phyloP scores from a whole-genome alignment of 179 eudicot species.

The Silene vulgaris region DNA sequence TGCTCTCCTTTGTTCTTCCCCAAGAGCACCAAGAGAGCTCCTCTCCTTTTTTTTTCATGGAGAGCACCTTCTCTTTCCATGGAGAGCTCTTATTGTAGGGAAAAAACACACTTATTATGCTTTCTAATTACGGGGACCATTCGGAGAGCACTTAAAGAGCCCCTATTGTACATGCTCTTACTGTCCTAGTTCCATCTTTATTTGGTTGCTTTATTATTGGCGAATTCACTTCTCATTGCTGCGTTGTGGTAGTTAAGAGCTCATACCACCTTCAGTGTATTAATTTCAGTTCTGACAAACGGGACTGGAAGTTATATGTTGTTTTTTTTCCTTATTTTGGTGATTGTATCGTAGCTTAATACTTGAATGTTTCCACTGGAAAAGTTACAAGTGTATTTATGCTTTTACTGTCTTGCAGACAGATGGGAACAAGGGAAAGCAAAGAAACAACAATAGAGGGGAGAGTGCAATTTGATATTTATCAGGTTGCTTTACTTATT shows the following conservation, averaged over 20 bases:
- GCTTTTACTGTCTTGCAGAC: conserved; percentile 48
- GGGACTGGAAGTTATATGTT: neutral
- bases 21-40: no score
- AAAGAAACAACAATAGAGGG: conserved; percentile 94
- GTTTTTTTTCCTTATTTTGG: neutral
- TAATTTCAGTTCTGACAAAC: conserved; percentile 15
- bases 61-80: no score
- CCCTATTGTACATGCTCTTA: neutral
- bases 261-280: conserved; percentile 10
- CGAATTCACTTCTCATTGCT: neutral
- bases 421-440: conserved; percentile 88
- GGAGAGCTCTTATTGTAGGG: no score
- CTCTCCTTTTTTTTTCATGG: neutral
- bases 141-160: no score
- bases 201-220: neutral
- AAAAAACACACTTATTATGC: no score
- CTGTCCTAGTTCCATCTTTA: neutral
- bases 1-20: no score
- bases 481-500: conserved; percentile 57
- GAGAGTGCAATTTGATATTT: conserved; percentile 93
- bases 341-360: neutral
- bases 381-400: neutral
- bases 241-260: neutral
- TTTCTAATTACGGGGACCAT: no score
- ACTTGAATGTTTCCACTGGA: neutral